These are phyloP conservation scores for Annulohypoxylon stygium DNA, from an alignment of 495 filamentous ascomycete genomes.

Conservation along the genomic window DNA sequence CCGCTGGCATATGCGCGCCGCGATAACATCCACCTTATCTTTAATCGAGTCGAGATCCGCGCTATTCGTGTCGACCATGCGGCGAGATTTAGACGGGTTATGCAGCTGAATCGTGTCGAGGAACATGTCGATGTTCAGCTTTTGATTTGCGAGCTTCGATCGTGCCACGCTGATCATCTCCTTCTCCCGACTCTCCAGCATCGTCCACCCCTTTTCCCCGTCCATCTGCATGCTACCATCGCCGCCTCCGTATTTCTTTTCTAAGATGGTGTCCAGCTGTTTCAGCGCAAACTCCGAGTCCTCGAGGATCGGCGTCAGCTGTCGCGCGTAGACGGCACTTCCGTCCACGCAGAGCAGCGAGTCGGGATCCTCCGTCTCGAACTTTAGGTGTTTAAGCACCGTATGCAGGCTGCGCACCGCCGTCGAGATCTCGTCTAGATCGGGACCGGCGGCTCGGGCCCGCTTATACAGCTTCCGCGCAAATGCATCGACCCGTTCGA, in stretches of 20 bases:
- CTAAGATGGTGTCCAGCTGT: constrained; percentile 62
- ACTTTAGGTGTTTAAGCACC: constrained; percentile 62
- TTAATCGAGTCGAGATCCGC: constrained; percentile 57
- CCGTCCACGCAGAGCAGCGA: constrained; percentile 59
- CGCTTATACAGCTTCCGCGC: constrained; percentile 57
- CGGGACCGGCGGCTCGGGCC: constrained; percentile 54
- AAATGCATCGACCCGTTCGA: constrained; percentile 60
- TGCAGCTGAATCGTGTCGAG: constrained; percentile 62
- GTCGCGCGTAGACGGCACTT: constrained; percentile 55
- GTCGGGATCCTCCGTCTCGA: constrained; percentile 63
- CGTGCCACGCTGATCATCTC: constrained; percentile 56
- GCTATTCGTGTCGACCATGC: constrained; percentile 44
- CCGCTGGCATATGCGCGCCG: constrained; percentile 58
- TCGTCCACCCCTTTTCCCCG: constrained; percentile 49
- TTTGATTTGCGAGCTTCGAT: constrained; percentile 56
- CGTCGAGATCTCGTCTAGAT: constrained; percentile 52
- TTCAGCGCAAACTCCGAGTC: constrained; percentile 64
- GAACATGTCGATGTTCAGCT: constrained; percentile 59
- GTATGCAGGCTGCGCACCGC: constrained; percentile 61
- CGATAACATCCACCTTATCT: constrained; percentile 66
- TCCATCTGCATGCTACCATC: constrained; percentile 36
- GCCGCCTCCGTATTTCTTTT: constrained; percentile 49
- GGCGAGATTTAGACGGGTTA: constrained; percentile 54
- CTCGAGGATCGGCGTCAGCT: constrained; percentile 60
- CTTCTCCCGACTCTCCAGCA: constrained; percentile 48